Evolutionary conservation across 73 alveolate species (phyloP).

Genomic region (Durusdinium trenchii): DNA sequence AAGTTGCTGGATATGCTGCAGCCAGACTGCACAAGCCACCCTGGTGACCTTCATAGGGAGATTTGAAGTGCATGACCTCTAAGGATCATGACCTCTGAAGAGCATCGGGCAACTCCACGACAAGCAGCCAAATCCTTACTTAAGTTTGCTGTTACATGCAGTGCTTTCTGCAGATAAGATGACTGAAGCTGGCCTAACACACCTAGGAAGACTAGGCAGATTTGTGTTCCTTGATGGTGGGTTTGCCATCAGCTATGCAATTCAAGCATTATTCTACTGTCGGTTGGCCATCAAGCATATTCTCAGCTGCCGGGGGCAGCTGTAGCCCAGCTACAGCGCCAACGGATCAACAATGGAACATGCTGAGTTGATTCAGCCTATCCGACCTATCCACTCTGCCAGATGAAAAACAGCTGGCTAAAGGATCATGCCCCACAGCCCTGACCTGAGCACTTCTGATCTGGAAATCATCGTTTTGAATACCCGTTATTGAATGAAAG

Average conservation of each 20-base stretch:
- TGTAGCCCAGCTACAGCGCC: too few relatives aligned
- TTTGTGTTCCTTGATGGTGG: neutral
- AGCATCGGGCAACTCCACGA: constrained; percentile 51
- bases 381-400: too few relatives aligned
- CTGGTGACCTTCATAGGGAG: neutral
- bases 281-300: neutral
- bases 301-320: too few relatives aligned
- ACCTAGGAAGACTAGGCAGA: neutral
- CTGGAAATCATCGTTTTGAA: too few relatives aligned
- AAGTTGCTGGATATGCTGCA: constrained; percentile 37
- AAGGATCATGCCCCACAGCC: constrained; percentile 53
- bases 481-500: too few relatives aligned
- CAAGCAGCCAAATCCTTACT: neutral
- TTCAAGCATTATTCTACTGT: neutral
- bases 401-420: constrained; percentile 44
- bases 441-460: neutral
- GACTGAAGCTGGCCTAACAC: neutral
- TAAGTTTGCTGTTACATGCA: neutral
- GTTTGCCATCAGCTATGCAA: neutral
- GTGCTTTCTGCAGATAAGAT: neutral
- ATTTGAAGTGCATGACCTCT: too few relatives aligned
- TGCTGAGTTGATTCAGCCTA: too few relatives aligned
- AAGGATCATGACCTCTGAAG: constrained; percentile 64
- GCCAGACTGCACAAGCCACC: neutral
- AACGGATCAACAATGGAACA: too few relatives aligned